A percentile compares a stretch with the other conserved stretches of the same genome.
Evolutionary conservation across 140 eudicot species (phyloP).

Genomic region (Erigeron philadelphicus): DNA sequence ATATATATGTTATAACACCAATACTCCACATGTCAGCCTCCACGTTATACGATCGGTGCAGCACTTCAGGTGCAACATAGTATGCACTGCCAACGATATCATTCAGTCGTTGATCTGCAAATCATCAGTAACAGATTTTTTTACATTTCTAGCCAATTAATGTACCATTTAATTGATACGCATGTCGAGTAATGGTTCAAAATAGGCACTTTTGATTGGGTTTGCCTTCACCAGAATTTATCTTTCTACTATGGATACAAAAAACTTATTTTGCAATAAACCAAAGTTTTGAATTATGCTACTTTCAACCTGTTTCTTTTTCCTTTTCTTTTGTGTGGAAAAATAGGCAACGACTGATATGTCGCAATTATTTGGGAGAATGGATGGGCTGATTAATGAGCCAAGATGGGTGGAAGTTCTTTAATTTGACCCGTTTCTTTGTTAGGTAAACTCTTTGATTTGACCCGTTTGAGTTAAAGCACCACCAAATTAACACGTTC

Average conservation of each 20-base stretch:
- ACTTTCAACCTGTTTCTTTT: too few species aligned
- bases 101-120: conserved; percentile 70
- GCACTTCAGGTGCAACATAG: conserved; percentile 97
- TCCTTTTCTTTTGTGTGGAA: too few species aligned
- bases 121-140: conserved; percentile 9
- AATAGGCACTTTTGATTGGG: too few species aligned
- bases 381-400: neutral
- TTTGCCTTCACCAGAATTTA: too few species aligned
- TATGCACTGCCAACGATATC: conserved; percentile 96
- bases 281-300: too few species aligned
- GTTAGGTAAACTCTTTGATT: too few species aligned
- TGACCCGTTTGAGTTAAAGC: too few species aligned
- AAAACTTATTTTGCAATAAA: too few species aligned
- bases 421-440: neutral
- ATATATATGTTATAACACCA: conserved; percentile 82
- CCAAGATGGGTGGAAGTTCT: neutral
- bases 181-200: neutral
- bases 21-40: conserved; percentile 97
- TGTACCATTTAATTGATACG: neutral
- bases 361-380: neutral
- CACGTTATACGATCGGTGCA: conserved; percentile 70
- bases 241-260: too few species aligned
- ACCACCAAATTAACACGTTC: too few species aligned
- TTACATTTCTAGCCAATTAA: neutral
- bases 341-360: too few species aligned